Evolutionary conservation across 768 basidiomycete species (phyloP), one percentile per base, ranked within the genome.

Genomic region (Kockovaella imperatae): DNA sequence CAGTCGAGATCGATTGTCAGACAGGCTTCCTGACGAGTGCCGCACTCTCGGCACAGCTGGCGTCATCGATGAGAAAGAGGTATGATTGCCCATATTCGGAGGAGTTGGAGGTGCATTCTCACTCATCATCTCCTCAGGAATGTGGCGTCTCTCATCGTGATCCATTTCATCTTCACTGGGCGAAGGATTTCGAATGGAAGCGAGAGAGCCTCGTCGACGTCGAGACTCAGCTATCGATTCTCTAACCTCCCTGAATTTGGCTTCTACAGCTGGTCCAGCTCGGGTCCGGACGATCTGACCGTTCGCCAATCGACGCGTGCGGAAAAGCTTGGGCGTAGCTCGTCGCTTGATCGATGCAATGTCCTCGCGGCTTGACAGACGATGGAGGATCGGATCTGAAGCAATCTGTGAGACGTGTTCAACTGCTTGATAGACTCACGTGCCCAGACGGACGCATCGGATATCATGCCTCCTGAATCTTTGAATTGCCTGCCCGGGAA

Each of bases 401-500:
- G 31, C 5, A 2, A 36, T 51, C 35, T 41, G 25, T 42, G 8
- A 23, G 24, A 15, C 18, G 20, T 47, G 5, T 41, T 21, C 17
- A 28, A 7, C 23, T 15, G 24, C 13, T 10, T 14, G 7, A 36
- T 8, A 41, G 34, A 62, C 64, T 56, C 29, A 63, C 62, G 69
- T 23, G 67, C 59, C 69, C 69, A 70, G 30, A 70, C 67, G 18
- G 59, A 62, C 3, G 69, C 69, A 45, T 70, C 64, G 15, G 56
- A 56, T 21, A 70, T 51, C 20, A 65, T 59, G 6, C 69, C 69
- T 3, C 56, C 18, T 29, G 53, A 54, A 36, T 70, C 69, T 30
- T 68, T 68, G 61, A 70, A 68, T 30, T 68, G 64, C 13, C 64
- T 40, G 4, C 69, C 69, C 1, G 69, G 69, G 36, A 65, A 68